Evolutionary conservation across 1,284 basidiomycete genomes (phyloP).

Genomic region (Boletus smithii): DNA sequence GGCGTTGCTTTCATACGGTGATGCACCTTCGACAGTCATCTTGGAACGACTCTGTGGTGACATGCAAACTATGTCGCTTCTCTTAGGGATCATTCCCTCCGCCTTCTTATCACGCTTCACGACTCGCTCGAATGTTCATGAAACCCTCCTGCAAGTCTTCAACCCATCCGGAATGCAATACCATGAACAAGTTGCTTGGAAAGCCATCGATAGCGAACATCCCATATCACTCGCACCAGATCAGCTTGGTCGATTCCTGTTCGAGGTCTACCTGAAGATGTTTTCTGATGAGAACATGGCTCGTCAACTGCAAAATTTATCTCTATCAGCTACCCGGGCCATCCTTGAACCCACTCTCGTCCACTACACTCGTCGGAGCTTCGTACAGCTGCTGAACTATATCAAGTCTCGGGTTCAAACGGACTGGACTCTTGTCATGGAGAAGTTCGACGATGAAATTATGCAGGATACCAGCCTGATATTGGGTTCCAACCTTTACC

Average conservation of each 20-base stretch:
- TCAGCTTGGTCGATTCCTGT: constrained; percentile 43
- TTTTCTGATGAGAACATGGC: constrained; percentile 34
- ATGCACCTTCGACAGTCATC: constrained; percentile 34
- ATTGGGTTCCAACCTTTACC: constrained; percentile 36
- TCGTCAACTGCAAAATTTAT: constrained; percentile 10
- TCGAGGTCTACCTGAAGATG: constrained; percentile 46
- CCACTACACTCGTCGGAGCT: constrained; percentile 46
- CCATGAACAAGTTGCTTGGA: constrained; percentile 46
- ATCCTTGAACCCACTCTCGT: constrained; percentile 6
- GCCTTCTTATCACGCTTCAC: constrained; percentile 43
- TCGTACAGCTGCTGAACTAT: constrained; percentile 41
- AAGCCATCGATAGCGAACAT: constrained; percentile 21
- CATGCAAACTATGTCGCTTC: constrained; percentile 38
- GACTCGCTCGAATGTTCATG: constrained; percentile 42
- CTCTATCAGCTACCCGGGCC: constrained; percentile 1
- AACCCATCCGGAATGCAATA: constrained; percentile 29
- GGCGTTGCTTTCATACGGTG: constrained; percentile 32
- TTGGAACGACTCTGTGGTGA: constrained; percentile 38
- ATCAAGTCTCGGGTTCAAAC: constrained; percentile 35
- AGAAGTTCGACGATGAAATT: constrained; percentile 29
- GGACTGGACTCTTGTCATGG: constrained; percentile 37
- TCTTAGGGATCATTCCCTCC: constrained; percentile 42
- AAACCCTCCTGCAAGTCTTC: constrained; percentile 30
- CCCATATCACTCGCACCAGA: constrained; percentile 27
- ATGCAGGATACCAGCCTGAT: constrained; percentile 32